These are phyloP conservation scores for Aspergillus saccharolyticus DNA, from an alignment of 495 filamentous ascomycete genomes.

Conservation along the genomic window DNA sequence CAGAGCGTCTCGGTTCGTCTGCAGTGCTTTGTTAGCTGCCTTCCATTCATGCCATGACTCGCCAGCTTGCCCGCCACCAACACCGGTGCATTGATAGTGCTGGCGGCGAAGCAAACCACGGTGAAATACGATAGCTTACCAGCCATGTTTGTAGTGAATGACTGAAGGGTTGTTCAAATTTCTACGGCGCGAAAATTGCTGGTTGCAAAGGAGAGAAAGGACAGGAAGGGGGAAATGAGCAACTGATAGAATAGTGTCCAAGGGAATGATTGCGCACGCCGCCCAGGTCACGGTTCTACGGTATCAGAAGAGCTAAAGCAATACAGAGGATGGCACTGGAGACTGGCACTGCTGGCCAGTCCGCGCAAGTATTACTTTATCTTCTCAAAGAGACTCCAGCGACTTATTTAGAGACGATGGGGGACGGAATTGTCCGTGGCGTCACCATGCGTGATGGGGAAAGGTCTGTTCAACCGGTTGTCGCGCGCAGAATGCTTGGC, in stretches of 20 bases:
- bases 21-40: constrained; percentile 31
- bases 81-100: constrained; percentile 4
- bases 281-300: constrained; percentile 40
- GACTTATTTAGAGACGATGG: constrained; percentile 18
- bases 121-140: constrained; percentile 43
- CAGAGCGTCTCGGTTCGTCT: constrained; percentile 90
- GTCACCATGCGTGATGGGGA: constrained; percentile 3
- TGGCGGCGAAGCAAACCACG: constrained; percentile 8
- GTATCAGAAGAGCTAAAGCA: constrained; percentile 39
- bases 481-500: constrained; percentile 23
- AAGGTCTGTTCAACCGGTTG: constrained; percentile 7
- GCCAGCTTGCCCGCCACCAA: constrained; percentile 2
- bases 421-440: constrained; percentile 7
- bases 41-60: constrained; percentile 1
- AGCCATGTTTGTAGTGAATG: constrained; percentile 35
- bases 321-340: constrained; percentile 38
- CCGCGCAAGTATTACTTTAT: constrained; percentile 36
- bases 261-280: constrained; percentile 23
- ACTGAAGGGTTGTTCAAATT: constrained; percentile 21
- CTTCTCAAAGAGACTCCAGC: constrained; percentile 20
- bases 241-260: constrained; percentile 6
- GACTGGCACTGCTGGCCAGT: constrained; percentile 26
- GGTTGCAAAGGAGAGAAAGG: constrained; percentile 2
- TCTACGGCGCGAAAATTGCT: constrained; percentile 37
- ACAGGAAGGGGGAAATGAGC: not conserved